Evolutionary conservation across 257 asterid species (phyloP).

Genomic region (Verbena officinalis): DNA sequence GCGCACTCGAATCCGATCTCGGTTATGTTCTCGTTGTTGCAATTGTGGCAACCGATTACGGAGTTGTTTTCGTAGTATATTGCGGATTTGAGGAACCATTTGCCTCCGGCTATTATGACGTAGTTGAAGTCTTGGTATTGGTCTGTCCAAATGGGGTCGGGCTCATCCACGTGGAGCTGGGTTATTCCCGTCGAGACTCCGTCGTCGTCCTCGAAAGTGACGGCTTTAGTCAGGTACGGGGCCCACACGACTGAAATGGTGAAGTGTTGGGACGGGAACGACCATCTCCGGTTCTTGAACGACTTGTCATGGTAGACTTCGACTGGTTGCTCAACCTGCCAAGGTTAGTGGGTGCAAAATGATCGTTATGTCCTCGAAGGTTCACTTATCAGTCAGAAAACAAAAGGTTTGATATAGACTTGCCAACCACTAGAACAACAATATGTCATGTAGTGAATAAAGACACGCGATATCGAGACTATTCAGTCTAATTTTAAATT

Average conservation of each 20-base stretch:
- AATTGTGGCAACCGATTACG: slow-evolving; percentile 63
- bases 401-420: too few relatives aligned
- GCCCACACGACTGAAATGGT: slow-evolving; percentile 62
- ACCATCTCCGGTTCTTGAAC: slow-evolving; percentile 62
- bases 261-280: slow-evolving; percentile 52
- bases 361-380: neutral
- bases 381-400: too few relatives aligned
- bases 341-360: neutral
- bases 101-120: slow-evolving; percentile 54
- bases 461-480: neutral
- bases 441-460: neutral
- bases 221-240: slow-evolving; percentile 58
- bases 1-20: slow-evolving; percentile 51
- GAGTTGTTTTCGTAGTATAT: slow-evolving; percentile 55
- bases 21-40: slow-evolving; percentile 54
- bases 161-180: slow-evolving; percentile 60
- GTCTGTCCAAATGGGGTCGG: slow-evolving; percentile 56
- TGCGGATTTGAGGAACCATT: slow-evolving; percentile 69
- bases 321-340: slow-evolving; percentile 56
- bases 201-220: slow-evolving; percentile 53
- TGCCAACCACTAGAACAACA: too few relatives aligned
- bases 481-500: neutral
- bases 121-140: slow-evolving; percentile 53
- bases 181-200: slow-evolving; percentile 58
- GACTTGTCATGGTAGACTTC: slow-evolving; percentile 62